Percentiles rank a stretch among this genome's conserved stretches.
Evolutionary conservation across 352 stramenopile species (phyloP).

Genomic region (Phytopythium kandeliae): DNA sequence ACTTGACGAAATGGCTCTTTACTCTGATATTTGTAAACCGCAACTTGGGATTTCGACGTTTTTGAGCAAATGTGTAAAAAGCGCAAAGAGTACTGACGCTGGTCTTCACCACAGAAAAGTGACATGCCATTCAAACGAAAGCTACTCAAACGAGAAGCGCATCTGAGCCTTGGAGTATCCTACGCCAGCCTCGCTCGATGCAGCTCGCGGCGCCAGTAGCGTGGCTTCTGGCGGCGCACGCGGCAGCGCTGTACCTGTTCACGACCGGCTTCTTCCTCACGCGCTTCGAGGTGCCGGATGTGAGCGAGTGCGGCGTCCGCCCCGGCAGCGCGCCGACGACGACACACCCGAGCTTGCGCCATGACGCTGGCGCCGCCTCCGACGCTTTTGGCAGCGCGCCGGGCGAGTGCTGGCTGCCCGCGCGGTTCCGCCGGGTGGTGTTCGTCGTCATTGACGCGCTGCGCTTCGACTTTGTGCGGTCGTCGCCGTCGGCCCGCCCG

Average conservation of each 20-base stretch:
- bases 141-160: too few species aligned
- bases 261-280: conserved; percentile 88
- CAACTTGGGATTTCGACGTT: too few species aligned
- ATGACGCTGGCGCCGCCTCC: background rate
- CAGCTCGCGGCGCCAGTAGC: conserved; percentile 11
- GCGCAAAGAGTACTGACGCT: too few species aligned
- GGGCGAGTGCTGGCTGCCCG: conserved; percentile 66
- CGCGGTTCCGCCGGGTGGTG: conserved; percentile 78
- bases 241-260: conserved; percentile 70
- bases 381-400: conserved; percentile 2
- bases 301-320: conserved; percentile 44
- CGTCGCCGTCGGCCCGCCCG: background rate
- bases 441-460: conserved; percentile 97
- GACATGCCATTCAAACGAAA: too few species aligned
- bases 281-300: conserved; percentile 74
- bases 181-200: too few species aligned
- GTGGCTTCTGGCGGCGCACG: conserved; percentile 42
- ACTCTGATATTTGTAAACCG: too few species aligned
- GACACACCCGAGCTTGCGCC: background rate
- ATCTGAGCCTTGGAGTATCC: too few species aligned
- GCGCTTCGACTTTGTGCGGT: conserved; percentile 93
- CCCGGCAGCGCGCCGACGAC: too few species aligned
- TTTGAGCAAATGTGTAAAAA: too few species aligned
- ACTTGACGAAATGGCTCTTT: too few species aligned
- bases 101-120: too few species aligned